Evolutionary conservation across 805 yeast genomes (phyloP).

Genomic region (Sugiyamaella qingdaonensis): DNA sequence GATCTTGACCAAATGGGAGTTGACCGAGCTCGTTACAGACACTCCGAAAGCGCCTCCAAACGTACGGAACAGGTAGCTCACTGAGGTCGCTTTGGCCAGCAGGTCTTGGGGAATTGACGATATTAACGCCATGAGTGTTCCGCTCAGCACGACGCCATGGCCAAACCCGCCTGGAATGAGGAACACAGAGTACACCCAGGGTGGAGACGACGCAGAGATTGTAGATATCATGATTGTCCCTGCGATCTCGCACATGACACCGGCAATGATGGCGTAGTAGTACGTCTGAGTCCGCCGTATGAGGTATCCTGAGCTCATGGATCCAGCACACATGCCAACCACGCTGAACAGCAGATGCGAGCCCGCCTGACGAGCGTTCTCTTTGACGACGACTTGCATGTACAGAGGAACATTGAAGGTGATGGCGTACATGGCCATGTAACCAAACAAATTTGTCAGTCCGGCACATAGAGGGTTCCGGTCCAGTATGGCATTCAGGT

Average conservation of each 20-base stretch:
- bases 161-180: conserved; percentile 12
- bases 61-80: not conserved
- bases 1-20: not conserved
- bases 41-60: not conserved
- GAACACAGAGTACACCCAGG: conserved; percentile 2
- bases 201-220: not conserved
- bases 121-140: not conserved
- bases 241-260: conserved; percentile 4
- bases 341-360: conserved; percentile 11
- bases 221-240: conserved; percentile 8
- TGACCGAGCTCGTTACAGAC: not conserved
- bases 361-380: conserved; percentile 15
- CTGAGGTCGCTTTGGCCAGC: not conserved
- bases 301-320: conserved; percentile 11
- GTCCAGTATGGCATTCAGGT: not conserved
- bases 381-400: conserved; percentile 15
- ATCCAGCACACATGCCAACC: conserved; percentile 14
- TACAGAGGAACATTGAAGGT: conserved; percentile 14
- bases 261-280: conserved; percentile 2
- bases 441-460: conserved; percentile 7
- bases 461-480: not conserved
- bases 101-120: not conserved
- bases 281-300: conserved; percentile 4
- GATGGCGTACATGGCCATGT: conserved; percentile 13
- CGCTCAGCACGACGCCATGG: not conserved